Percentiles rank a stretch among this genome's conserved stretches.
These are phyloP conservation scores for Phlebopus sp. DNA, from an alignment of 1,284 basidiomycete species.

Conservation along the genomic window DNA sequence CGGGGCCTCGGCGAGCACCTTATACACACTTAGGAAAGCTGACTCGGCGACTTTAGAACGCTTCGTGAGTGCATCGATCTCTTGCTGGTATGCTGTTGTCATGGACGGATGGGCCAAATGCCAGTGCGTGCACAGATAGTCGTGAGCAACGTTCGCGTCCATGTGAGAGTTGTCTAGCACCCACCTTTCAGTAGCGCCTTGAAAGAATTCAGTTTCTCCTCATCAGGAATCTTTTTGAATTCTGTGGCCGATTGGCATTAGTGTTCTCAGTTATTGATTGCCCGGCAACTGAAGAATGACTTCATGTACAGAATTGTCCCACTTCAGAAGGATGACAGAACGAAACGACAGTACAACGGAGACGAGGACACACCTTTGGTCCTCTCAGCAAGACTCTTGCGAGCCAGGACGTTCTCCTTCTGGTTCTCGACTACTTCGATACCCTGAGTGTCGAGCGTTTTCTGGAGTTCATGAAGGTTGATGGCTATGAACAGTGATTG, in stretches of 20 bases:
- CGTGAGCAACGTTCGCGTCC: not conserved
- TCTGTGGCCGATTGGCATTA: constrained; percentile 48
- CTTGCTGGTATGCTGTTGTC: constrained; percentile 82
- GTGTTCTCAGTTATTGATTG: not conserved
- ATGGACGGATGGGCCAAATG: not conserved
- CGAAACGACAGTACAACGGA: not conserved
- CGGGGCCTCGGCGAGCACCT: constrained; percentile 89
- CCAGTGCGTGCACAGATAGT: not conserved
- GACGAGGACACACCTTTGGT: constrained; percentile 71
- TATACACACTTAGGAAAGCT: constrained; percentile 92
- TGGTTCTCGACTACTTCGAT: constrained; percentile 96
- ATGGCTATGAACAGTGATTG: constrained; percentile 58
- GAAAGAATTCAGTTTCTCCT: constrained; percentile 81
- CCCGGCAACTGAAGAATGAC: not conserved
- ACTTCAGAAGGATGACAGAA: not conserved
- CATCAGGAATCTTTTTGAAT: constrained; percentile 89
- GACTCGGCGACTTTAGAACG: constrained; percentile 90
- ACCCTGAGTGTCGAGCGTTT: constrained; percentile 85
- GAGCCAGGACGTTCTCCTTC: constrained; percentile 91
- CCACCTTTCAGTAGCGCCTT: constrained; percentile 84
- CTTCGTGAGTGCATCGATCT: constrained; percentile 93
- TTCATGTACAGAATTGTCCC: not conserved
- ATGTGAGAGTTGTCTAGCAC: not conserved
- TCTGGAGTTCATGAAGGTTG: constrained; percentile 87
- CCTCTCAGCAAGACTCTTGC: constrained; percentile 89